A percentile compares a stretch with the other conserved stretches of the same genome.
These are phyloP conservation scores for Tylopilus balloui DNA, from an alignment of 768 basidiomycete species.

Conservation along the genomic window DNA sequence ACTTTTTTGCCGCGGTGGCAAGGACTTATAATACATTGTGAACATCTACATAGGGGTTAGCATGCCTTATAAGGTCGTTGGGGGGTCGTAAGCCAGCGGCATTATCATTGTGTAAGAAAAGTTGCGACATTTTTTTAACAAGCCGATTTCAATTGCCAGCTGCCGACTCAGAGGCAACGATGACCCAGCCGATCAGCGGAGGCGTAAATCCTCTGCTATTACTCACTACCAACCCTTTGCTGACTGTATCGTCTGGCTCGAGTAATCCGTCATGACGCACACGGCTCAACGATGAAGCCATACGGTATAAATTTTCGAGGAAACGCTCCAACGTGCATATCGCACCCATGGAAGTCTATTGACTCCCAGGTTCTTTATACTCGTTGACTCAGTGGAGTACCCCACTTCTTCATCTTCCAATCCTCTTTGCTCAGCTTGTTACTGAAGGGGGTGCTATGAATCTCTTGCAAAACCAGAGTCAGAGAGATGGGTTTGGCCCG, in stretches of 20 bases:
- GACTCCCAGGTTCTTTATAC: not conserved
- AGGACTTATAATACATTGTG: too few relatives aligned
- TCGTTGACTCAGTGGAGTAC: not conserved
- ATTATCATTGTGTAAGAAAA: too few relatives aligned
- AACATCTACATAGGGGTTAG: too few relatives aligned
- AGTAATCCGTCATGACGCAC: not conserved
- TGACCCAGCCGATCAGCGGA: slow-evolving; percentile 5
- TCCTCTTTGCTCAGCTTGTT: not conserved
- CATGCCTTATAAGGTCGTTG: too few relatives aligned
- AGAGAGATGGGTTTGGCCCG: not conserved
- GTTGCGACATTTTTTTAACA: too few relatives aligned
- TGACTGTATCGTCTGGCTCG: not conserved
- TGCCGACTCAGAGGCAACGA: too few relatives aligned
- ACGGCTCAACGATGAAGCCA: slow-evolving; percentile 16
- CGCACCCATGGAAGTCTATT: not conserved
- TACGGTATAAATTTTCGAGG: slow-evolving; percentile 10
- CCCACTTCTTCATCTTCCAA: not conserved
- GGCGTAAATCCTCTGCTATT: not conserved
- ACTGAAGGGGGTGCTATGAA: slow-evolving; percentile 3
- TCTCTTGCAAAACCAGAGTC: not conserved
- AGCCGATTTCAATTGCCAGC: too few relatives aligned
- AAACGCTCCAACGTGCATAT: not conserved
- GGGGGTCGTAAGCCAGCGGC: too few relatives aligned
- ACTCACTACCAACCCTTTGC: not conserved
- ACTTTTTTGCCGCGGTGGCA: too few relatives aligned